Conservation (phyloP, 345 rosid genomes). For the Psidium friedrichsthalianum region DNA sequence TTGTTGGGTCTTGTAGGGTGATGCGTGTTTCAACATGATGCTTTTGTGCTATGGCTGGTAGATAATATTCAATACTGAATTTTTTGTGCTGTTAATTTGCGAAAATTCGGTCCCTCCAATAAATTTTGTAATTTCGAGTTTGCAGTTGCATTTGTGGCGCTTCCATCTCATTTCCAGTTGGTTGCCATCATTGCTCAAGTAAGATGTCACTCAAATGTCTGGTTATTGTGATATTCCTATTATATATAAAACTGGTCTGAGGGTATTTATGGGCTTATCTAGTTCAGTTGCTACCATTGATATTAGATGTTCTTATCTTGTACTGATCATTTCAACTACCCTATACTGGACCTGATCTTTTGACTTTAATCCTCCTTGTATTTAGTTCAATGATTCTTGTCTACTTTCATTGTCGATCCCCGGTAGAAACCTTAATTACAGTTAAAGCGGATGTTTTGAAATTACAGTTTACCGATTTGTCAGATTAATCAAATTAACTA, state of each 20-base stretch:
- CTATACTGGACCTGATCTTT: background rate
- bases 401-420: background rate
- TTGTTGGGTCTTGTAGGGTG: background rate
- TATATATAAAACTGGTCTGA: background rate
- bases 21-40: background rate
- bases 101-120: background rate
- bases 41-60: background rate
- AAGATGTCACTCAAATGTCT: background rate
- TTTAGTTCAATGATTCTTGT: background rate
- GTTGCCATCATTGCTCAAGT: background rate
- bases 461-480: no score
- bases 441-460: no score
- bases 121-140: slow-evolving; percentile 28
- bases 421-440: no score
- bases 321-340: background rate
- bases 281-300: background rate
- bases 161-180: slow-evolving; percentile 31
- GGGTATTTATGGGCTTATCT: background rate
- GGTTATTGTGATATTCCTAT: background rate
- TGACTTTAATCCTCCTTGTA: background rate
- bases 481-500: no score
- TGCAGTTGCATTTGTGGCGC: slow-evolving; percentile 78
- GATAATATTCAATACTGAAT: background rate
- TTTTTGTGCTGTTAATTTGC: background rate
- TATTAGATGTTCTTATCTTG: background rate